phyloP scores from a whole-genome alignment of 768 basidiomycete species.

The Phanerochaete carnosa region DNA sequence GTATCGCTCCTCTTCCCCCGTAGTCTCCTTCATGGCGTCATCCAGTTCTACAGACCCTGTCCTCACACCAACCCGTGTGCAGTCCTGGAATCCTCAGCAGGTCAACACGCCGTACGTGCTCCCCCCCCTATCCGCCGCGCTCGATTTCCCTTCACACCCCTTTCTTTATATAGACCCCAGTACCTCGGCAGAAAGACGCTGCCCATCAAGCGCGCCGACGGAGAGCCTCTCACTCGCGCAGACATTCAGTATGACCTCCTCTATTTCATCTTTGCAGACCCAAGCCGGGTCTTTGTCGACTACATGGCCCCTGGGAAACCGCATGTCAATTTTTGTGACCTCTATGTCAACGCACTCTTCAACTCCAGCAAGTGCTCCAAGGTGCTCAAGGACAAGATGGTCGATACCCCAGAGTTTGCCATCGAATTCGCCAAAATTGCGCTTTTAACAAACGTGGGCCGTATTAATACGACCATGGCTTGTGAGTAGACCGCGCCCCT shows the following conservation, averaged over 20 bases:
- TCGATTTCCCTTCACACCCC: background rate
- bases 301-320: slow-evolving; percentile 45
- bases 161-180: slow-evolving; percentile 42
- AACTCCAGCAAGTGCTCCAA: slow-evolving; percentile 84
- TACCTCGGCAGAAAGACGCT: slow-evolving; percentile 52
- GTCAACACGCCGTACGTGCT: slow-evolving; percentile 26
- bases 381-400: slow-evolving; percentile 85
- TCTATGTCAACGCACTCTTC: slow-evolving; percentile 80
- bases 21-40: slow-evolving; percentile 28
- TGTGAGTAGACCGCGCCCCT: slow-evolving; percentile 42
- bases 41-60: slow-evolving; percentile 26
- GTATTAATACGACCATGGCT: slow-evolving; percentile 92
- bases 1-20: slow-evolving; percentile 22
- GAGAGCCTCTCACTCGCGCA: slow-evolving; percentile 76
- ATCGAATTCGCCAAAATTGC: slow-evolving; percentile 81
- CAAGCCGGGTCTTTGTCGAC: slow-evolving; percentile 66
- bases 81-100: slow-evolving; percentile 26
- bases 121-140: background rate
- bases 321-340: slow-evolving; percentile 69
- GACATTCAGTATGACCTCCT: slow-evolving; percentile 89
- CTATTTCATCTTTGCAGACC: slow-evolving; percentile 72
- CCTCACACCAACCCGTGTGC: slow-evolving; percentile 14
- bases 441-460: slow-evolving; percentile 82
- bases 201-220: slow-evolving; percentile 80
- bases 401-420: slow-evolving; percentile 74